A percentile compares a stretch with the other conserved stretches of the same genome.
These are phyloP conservation scores for Nemania sp. DNA, from an alignment of 2,329 filamentous ascomycete genomes.

Conservation along the genomic window DNA sequence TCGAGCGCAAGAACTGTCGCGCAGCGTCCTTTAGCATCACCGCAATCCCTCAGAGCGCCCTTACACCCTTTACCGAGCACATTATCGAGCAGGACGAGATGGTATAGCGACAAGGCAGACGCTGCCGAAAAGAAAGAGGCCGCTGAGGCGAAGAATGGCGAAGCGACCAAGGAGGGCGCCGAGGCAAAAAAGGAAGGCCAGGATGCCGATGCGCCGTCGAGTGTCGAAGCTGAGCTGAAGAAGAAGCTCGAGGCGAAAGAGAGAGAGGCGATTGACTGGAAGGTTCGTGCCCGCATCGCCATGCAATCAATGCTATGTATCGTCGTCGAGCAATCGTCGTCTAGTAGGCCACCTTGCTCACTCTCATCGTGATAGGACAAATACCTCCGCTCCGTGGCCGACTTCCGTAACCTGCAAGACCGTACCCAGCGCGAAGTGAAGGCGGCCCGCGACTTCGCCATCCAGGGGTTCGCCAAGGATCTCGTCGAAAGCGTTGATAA, in stretches of 20 bases:
- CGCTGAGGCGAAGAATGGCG: conserved; percentile 48
- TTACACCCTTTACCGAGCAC: conserved; percentile 42
- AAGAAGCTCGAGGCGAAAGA: conserved; percentile 74
- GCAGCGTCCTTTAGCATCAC: conserved; percentile 52
- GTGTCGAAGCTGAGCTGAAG: conserved; percentile 57
- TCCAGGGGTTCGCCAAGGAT: conserved; percentile 94
- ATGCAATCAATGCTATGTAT: background rate
- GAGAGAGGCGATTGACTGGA: conserved; percentile 77
- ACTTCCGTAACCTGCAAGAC: conserved; percentile 97
- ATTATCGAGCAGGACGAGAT: conserved; percentile 36
- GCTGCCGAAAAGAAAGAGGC: conserved; percentile 44
- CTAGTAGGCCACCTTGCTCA: background rate
- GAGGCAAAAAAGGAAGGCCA: conserved; percentile 42
- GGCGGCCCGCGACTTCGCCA: conserved; percentile 85
- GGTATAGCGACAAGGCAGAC: conserved; percentile 47
- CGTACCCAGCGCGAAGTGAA: conserved; percentile 90
- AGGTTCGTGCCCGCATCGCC: conserved; percentile 61
- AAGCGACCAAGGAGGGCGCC: conserved; percentile 41
- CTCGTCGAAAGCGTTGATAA: conserved; percentile 96
- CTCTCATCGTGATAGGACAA: conserved; percentile 70
- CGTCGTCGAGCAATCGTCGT: conserved; percentile 3
- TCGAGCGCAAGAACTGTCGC: conserved; percentile 48
- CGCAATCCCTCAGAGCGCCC: conserved; percentile 48
- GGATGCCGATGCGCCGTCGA: conserved; percentile 42
- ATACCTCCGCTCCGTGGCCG: conserved; percentile 90